Evolutionary conservation across 331 rosid species (phyloP).

Genomic region (Malus hybrid): DNA sequence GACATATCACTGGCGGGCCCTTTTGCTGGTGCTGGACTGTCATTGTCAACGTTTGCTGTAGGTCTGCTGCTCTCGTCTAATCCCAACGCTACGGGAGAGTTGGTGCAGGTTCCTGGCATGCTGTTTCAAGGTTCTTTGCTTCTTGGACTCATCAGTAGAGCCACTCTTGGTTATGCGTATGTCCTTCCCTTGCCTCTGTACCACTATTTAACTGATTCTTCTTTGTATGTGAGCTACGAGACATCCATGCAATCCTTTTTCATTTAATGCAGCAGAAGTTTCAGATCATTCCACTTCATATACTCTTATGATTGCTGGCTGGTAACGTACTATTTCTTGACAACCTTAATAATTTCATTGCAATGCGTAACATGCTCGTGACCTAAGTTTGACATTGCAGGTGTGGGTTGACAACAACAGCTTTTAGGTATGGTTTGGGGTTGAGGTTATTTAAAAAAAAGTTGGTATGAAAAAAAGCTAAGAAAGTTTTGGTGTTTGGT

Average conservation of each 20-base stretch:
- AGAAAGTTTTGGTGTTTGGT: too few species aligned
- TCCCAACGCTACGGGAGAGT: constrained; percentile 72
- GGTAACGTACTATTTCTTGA: constrained; percentile 42
- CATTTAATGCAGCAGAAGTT: background rate
- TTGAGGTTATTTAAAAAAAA: too few species aligned
- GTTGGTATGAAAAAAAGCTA: too few species aligned
- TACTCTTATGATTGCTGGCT: constrained; percentile 89
- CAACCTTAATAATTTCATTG: constrained; percentile 12
- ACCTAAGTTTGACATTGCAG: constrained; percentile 38
- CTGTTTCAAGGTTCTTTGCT: constrained; percentile 98
- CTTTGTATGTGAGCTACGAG: constrained; percentile 9
- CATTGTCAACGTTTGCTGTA: constrained; percentile 85
- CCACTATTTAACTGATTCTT: background rate
- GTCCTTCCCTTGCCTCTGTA: constrained; percentile 33
- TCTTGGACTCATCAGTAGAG: constrained; percentile 98
- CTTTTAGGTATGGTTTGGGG: constrained; percentile 31
- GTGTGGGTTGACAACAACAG: constrained; percentile 92
- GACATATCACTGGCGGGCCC: constrained; percentile 94
- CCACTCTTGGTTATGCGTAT: constrained; percentile 92
- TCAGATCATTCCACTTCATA: background rate
- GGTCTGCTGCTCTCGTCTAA: constrained; percentile 86
- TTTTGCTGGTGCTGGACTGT: constrained; percentile 74
- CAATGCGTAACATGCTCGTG: constrained; percentile 1
- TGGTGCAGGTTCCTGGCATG: constrained; percentile 92
- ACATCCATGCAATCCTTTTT: background rate